These are phyloP conservation scores for Fusarium bulbicola DNA, from an alignment of 2,329 filamentous ascomycete species.

Conservation along the genomic window DNA sequence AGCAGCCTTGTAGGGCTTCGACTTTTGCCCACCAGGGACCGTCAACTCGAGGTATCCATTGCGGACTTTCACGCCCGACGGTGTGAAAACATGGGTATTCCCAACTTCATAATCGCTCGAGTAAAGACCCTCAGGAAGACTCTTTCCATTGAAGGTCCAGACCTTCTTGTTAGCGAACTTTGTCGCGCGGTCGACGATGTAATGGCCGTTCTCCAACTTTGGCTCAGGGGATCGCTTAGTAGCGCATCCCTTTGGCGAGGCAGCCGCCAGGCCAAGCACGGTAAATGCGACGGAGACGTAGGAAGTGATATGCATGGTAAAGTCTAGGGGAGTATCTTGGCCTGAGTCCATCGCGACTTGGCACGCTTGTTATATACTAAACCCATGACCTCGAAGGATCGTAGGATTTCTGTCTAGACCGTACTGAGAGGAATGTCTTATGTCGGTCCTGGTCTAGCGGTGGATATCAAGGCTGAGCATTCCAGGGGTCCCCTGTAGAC, in stretches of 20 bases:
- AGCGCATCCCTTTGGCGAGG: conserved; percentile 1
- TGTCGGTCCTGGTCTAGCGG: conserved; percentile 10
- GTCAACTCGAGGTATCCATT: conserved; percentile 44
- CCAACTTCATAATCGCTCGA: conserved; percentile 35
- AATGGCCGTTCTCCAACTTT: conserved; percentile 28
- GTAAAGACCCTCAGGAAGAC: conserved; percentile 36
- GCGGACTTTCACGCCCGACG: conserved; percentile 33
- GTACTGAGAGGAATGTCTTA: conserved; percentile 18
- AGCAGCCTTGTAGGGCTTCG: conserved; percentile 36
- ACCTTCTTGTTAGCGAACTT: conserved; percentile 37
- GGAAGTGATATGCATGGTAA: conserved; percentile 28
- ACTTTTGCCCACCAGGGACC: conserved; percentile 41
- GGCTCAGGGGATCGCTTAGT: conserved; percentile 33
- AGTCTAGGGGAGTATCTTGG: background rate
- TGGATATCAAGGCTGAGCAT: conserved; percentile 11
- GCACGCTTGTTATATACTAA: conserved; percentile 1
- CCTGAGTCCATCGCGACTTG: background rate
- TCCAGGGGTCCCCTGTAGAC: conserved; percentile 1
- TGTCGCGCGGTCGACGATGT: conserved; percentile 30
- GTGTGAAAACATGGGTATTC: conserved; percentile 6
- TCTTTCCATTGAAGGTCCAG: conserved; percentile 36
- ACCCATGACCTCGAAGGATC: background rate
- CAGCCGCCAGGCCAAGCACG: conserved; percentile 19
- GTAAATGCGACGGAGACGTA: conserved; percentile 24
- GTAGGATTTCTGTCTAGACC: conserved; percentile 19